Conservation (phyloP, 2,329 filamentous ascomycete genomes). For the Botrytis sinoallii region DNA sequence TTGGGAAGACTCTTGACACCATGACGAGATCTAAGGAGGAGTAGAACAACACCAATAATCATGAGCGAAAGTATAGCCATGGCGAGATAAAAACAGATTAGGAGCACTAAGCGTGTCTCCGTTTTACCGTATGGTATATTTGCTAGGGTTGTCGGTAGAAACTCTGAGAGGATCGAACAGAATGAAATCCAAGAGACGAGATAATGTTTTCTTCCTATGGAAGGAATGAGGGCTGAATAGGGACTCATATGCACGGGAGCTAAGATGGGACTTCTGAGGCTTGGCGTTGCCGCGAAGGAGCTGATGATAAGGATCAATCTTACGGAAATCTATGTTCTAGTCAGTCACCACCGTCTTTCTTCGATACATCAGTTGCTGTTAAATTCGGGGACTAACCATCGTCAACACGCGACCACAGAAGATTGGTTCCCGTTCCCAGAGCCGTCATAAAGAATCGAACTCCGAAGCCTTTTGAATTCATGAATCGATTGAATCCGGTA, state of each 20-base stretch:
- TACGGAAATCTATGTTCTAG: background rate
- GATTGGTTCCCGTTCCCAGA: slow-evolving; percentile 41
- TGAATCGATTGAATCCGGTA: slow-evolving; percentile 41
- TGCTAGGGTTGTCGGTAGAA: background rate
- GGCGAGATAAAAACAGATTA: background rate
- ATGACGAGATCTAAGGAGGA: background rate
- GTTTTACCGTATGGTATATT: background rate
- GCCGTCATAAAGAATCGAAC: slow-evolving; percentile 43
- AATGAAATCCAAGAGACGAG: background rate
- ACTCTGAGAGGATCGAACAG: slow-evolving; percentile 5
- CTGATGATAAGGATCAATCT: slow-evolving; percentile 40
- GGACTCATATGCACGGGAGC: slow-evolving; percentile 45
- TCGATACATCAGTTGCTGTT: slow-evolving; percentile 18
- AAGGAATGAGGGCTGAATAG: slow-evolving; percentile 45
- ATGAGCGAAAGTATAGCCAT: slow-evolving; percentile 5
- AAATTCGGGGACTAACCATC: slow-evolving; percentile 34
- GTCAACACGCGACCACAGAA: slow-evolving; percentile 45
- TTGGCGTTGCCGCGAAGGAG: slow-evolving; percentile 35
- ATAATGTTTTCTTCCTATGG: slow-evolving; percentile 39
- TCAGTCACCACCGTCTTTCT: slow-evolving; percentile 22
- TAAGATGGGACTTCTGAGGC: slow-evolving; percentile 42
- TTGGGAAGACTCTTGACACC: background rate
- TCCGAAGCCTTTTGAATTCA: slow-evolving; percentile 44
- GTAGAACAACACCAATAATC: background rate
- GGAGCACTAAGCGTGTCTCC: background rate